Conservation (phyloP, 2,329 filamentous ascomycete genomes). For the Alternaria arbusti region DNA sequence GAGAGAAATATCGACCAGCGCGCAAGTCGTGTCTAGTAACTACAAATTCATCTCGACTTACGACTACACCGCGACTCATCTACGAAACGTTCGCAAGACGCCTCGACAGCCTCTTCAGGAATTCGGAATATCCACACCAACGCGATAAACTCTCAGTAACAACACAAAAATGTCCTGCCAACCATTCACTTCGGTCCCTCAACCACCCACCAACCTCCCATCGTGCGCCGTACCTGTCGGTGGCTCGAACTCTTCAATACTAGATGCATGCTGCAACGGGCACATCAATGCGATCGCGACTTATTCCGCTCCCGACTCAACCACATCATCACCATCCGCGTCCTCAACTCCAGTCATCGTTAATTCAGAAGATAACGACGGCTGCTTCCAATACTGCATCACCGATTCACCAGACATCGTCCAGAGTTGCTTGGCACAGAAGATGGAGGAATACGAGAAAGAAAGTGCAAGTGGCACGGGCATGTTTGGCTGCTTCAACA, state of each 20-base stretch:
- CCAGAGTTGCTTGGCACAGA: slow-evolving; percentile 17
- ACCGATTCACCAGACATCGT: slow-evolving; percentile 22
- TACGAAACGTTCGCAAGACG: not conserved
- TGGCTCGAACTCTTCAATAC: slow-evolving; percentile 34
- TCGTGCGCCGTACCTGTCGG: slow-evolving; percentile 37
- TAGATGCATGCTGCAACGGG: slow-evolving; percentile 40
- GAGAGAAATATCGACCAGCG: not conserved
- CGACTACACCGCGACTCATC: not conserved
- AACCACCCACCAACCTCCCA: slow-evolving; percentile 28
- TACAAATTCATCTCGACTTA: not conserved
- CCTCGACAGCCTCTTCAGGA: not conserved
- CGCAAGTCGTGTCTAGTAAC: slow-evolving; percentile 4
- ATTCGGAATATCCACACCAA: not conserved
- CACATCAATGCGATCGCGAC: slow-evolving; percentile 35
- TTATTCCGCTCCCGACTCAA: slow-evolving; percentile 21
- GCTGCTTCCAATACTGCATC: slow-evolving; percentile 37
- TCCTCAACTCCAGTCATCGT: slow-evolving; percentile 9
- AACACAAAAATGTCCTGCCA: slow-evolving; percentile 16
- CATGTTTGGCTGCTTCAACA: slow-evolving; percentile 22
- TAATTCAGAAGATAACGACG: slow-evolving; percentile 16
- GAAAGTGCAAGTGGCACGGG: not conserved
- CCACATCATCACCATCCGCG: not conserved
- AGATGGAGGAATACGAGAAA: slow-evolving; percentile 14
- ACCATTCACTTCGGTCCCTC: slow-evolving; percentile 23
- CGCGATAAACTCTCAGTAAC: not conserved